These are phyloP conservation scores for Agroathelia rolfsii DNA, from an alignment of 1,284 basidiomycete genomes.

Conservation along the genomic window DNA sequence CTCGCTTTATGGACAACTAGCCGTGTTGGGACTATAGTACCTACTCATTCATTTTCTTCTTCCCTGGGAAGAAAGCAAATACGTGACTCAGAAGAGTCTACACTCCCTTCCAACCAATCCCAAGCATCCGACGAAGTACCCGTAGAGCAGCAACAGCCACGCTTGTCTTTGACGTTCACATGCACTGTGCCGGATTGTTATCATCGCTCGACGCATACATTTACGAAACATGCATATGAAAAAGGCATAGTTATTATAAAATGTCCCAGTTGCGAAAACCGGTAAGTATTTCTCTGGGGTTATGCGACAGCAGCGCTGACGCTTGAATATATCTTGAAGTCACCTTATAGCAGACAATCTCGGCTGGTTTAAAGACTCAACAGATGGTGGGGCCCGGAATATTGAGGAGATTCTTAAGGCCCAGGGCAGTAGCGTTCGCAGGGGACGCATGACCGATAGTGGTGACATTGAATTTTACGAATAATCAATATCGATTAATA, in stretches of 20 bases:
- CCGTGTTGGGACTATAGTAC: too few species aligned
- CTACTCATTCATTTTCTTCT: too few species aligned
- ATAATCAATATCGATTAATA: too few species aligned
- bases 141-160: constrained; percentile 35
- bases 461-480: constrained; percentile 30
- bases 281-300: constrained; percentile 36
- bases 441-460: constrained; percentile 41
- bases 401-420: constrained; percentile 74
- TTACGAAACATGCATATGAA: constrained; percentile 77
- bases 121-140: constrained; percentile 19
- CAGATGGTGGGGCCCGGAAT: constrained; percentile 64
- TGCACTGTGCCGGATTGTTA: constrained; percentile 76
- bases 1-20: too few species aligned
- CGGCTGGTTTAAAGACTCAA: constrained; percentile 85
- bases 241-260: constrained; percentile 87
- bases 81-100: constrained; percentile 2
- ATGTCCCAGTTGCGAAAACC: constrained; percentile 85
- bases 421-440: constrained; percentile 67
- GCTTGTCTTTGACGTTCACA: constrained; percentile 75
- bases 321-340: constrained; percentile 24
- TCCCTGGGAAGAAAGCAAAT: constrained; percentile 1
- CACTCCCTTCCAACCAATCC: constrained; percentile 8
- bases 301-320: constrained; percentile 3
- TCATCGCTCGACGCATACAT: constrained; percentile 82
- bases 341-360: constrained; percentile 88